These are phyloP conservation scores for Escallonia rubra DNA, from an alignment of 129 eudicot genomes.

Conservation along the genomic window DNA sequence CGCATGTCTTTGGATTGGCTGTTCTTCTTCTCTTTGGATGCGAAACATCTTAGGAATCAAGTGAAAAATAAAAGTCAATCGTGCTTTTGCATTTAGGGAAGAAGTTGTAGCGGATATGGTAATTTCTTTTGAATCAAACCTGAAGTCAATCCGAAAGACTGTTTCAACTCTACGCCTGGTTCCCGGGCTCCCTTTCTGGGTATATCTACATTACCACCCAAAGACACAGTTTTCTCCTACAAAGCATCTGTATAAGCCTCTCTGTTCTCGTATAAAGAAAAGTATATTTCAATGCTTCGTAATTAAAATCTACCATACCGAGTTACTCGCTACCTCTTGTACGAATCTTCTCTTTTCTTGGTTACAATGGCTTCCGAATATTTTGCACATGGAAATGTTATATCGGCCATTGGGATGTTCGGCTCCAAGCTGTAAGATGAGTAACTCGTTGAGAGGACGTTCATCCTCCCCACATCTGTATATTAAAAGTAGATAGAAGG, in stretches of 20 bases:
- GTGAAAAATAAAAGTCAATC: neutral
- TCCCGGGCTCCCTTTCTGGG: slow-evolving; percentile 15
- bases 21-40: slow-evolving; percentile 52
- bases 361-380: slow-evolving; percentile 32
- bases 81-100: neutral
- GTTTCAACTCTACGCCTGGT: slow-evolving; percentile 15
- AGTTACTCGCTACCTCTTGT: slow-evolving; percentile 18
- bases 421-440: slow-evolving; percentile 64
- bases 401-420: slow-evolving; percentile 38
- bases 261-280: neutral
- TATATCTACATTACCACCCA: slow-evolving; percentile 19
- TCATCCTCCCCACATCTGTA: slow-evolving; percentile 95
- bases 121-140: slow-evolving; percentile 23
- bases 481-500: neutral
- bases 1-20: slow-evolving; percentile 36
- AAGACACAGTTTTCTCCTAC: slow-evolving; percentile 24
- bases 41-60: slow-evolving; percentile 30
- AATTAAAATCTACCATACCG: slow-evolving; percentile 14
- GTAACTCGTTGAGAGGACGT: slow-evolving; percentile 72
- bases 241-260: slow-evolving; percentile 1
- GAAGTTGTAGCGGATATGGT: neutral
- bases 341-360: slow-evolving; percentile 31
- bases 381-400: slow-evolving; percentile 35
- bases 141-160: slow-evolving; percentile 22
- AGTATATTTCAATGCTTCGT: neutral